Evolutionary conservation across 108 stramenopile species (phyloP).

Genomic region (Schizochytrium sp.): DNA sequence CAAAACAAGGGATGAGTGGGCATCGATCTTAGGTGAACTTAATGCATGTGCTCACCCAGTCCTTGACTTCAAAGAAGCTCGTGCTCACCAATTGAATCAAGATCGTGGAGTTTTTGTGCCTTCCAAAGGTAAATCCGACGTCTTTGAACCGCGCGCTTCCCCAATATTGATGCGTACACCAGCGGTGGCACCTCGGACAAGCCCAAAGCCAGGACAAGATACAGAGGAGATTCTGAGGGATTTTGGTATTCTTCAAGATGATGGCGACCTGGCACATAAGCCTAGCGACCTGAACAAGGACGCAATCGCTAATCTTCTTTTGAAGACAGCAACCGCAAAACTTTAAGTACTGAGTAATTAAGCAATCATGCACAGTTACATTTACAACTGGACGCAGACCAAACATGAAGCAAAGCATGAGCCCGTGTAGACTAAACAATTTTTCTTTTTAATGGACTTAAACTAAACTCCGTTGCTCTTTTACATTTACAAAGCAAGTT

Average conservation of each 20-base stretch:
- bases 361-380: too few species aligned
- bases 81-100: neutral
- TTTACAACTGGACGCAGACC: too few species aligned
- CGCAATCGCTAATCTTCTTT: neutral
- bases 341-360: neutral
- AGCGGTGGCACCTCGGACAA: neutral
- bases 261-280: too few species aligned
- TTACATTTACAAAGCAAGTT: too few species aligned
- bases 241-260: neutral
- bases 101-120: slow-evolving; percentile 1
- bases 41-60: slow-evolving; percentile 43
- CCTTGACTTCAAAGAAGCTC: slow-evolving; percentile 9
- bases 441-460: too few species aligned
- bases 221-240: slow-evolving; percentile 44
- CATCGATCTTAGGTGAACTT: slow-evolving; percentile 36
- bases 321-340: neutral
- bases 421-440: too few species aligned
- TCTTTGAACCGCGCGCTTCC: slow-evolving; percentile 2
- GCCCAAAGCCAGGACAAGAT: neutral
- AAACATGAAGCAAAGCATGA: too few species aligned
- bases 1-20: slow-evolving; percentile 54
- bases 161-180: slow-evolving; percentile 46
- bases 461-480: too few species aligned
- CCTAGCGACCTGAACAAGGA: neutral
- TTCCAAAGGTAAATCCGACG: neutral